A percentile compares a stretch with the other conserved stretches of the same genome.
Conservation (phyloP, 2,329 filamentous ascomycete species). For the Fusarium chlamydosporum region DNA sequence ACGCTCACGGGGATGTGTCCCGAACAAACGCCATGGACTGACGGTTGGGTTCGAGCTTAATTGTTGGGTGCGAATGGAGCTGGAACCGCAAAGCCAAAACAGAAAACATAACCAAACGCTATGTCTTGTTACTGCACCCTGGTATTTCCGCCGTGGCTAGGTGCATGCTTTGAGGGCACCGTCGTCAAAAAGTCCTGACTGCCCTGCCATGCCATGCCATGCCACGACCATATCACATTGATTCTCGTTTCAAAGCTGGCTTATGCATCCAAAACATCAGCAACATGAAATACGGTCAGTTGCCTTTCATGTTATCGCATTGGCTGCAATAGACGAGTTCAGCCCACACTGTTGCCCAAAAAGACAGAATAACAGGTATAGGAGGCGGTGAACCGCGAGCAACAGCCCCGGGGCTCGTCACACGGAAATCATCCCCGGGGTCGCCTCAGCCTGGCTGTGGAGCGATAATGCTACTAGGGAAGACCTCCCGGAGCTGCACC, state of each 20-base stretch:
- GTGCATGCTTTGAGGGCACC: slow-evolving; percentile 29
- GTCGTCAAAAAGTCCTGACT: slow-evolving; percentile 25
- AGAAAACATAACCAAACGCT: slow-evolving; percentile 12
- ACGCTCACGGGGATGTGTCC: slow-evolving; percentile 47
- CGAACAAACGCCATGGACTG: slow-evolving; percentile 50
- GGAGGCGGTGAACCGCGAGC: slow-evolving; percentile 50
- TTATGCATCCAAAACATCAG: slow-evolving; percentile 35
- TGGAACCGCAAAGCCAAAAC: slow-evolving; percentile 14
- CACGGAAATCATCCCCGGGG: slow-evolving; percentile 50
- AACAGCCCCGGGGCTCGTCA: slow-evolving; percentile 46
- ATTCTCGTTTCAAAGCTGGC: slow-evolving; percentile 32
- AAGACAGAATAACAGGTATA: slow-evolving; percentile 35
- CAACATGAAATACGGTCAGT: slow-evolving; percentile 39
- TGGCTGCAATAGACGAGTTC: slow-evolving; percentile 35
- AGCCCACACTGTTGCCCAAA: slow-evolving; percentile 30
- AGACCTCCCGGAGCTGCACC: slow-evolving; percentile 36
- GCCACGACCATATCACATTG: slow-evolving; percentile 25
- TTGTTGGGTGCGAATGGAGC: slow-evolving; percentile 48
- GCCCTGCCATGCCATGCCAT: slow-evolving; percentile 9
- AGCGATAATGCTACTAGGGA: slow-evolving; percentile 41
- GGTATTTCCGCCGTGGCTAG: slow-evolving; percentile 51
- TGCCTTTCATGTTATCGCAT: slow-evolving; percentile 35
- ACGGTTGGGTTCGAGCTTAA: slow-evolving; percentile 52
- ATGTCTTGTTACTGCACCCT: slow-evolving; percentile 32
- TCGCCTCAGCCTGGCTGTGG: slow-evolving; percentile 48